A percentile compares a stretch with the other conserved stretches of the same genome.
phyloP scores from a whole-genome alignment of 2,329 filamentous ascomycete species.

The Hymenoscyphus linearis region DNA sequence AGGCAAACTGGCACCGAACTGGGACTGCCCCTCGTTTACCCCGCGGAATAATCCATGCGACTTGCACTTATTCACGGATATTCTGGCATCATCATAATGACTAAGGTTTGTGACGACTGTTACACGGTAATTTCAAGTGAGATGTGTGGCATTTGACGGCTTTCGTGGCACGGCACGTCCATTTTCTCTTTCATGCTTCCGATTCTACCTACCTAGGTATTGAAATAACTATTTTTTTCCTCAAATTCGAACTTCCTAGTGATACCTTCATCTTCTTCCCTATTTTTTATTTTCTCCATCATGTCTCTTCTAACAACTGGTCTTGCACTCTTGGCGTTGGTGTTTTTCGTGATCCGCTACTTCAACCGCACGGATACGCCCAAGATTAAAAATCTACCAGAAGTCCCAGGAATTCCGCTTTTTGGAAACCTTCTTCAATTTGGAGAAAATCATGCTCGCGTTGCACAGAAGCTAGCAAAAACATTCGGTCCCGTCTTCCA shows the following conservation, averaged over 20 bases:
- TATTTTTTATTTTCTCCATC: background rate
- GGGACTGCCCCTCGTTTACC: background rate
- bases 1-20: no score
- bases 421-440: constrained; percentile 60
- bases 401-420: constrained; percentile 55
- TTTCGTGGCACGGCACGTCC: background rate
- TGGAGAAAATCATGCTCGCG: constrained; percentile 50
- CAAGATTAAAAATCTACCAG: constrained; percentile 56
- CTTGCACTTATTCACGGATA: no score
- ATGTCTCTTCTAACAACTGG: constrained; percentile 23
- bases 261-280: background rate
- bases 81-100: background rate
- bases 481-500: constrained; percentile 62
- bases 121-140: background rate
- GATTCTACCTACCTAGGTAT: no score
- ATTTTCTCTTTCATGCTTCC: background rate
- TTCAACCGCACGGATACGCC: constrained; percentile 49
- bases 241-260: background rate
- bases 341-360: constrained; percentile 26
- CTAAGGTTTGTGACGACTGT: background rate
- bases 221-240: background rate
- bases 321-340: constrained; percentile 25
- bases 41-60: background rate
- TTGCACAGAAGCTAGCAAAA: constrained; percentile 51
- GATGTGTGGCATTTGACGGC: background rate